Percentiles rank a stretch among this genome's conserved stretches.
Evolutionary conservation across 352 stramenopile genomes (phyloP).

Genomic region (Globisporangium yorkense): DNA sequence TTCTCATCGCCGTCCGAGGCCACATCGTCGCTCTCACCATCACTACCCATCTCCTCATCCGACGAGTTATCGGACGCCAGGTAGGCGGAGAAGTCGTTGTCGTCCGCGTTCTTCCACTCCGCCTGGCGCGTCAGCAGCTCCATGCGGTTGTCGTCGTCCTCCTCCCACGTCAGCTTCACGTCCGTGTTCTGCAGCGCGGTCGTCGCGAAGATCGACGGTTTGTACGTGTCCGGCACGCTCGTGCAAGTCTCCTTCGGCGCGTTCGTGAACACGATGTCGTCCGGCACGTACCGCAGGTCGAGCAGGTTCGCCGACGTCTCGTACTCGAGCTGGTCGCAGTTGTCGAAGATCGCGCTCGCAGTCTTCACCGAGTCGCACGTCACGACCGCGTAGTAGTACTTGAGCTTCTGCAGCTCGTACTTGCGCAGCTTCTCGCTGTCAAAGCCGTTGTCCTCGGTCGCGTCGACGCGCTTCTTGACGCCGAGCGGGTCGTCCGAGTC

Average conservation of each 20-base stretch:
- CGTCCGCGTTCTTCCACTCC: conserved; percentile 83
- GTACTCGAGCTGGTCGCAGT: conserved; percentile 97
- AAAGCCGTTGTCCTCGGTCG: conserved; percentile 72
- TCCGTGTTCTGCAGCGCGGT: conserved; percentile 90
- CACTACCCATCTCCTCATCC: conserved; percentile 38
- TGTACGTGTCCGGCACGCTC: conserved; percentile 90
- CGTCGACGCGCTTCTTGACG: conserved; percentile 54
- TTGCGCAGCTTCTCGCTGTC: conserved; percentile 93
- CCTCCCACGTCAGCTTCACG: conserved; percentile 95
- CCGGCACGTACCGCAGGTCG: conserved; percentile 93
- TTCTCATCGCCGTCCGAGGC: neutral
- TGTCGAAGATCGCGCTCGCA: conserved; percentile 91
- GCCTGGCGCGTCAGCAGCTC: conserved; percentile 73
- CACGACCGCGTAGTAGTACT: conserved; percentile 98
- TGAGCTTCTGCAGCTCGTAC: conserved; percentile 97
- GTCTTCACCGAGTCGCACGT: conserved; percentile 91
- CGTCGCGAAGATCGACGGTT: conserved; percentile 93
- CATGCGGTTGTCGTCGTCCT: conserved; percentile 88
- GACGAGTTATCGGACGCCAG: conserved; percentile 83
- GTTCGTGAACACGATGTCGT: conserved; percentile 86
- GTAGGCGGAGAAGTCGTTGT: conserved; percentile 93
- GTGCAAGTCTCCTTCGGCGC: conserved; percentile 82
- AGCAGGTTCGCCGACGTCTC: conserved; percentile 94
- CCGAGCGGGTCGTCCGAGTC: conserved; percentile 70
- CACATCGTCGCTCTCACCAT: conserved; percentile 33